phyloP scores from a whole-genome alignment of 805 yeast species.

The Myxozyma sirexii region DNA sequence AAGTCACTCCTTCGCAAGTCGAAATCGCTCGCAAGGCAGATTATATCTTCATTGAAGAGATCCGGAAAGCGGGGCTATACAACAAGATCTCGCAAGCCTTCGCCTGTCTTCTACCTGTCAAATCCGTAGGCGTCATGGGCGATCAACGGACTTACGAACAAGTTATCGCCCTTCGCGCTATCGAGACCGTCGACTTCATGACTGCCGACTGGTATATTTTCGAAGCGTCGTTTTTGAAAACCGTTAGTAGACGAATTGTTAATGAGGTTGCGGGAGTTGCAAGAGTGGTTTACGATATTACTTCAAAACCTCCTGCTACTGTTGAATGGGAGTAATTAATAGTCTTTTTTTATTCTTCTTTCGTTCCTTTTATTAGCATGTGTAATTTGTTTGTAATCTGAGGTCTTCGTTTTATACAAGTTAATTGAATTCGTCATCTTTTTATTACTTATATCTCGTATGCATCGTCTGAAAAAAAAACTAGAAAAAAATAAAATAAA shows the following conservation, averaged over 20 bases:
- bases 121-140: constrained; percentile 99
- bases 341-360: not conserved
- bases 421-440: no score
- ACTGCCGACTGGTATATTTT: constrained; percentile 99
- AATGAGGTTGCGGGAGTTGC: constrained; percentile 99
- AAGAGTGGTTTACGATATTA: constrained; percentile 96
- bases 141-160: constrained; percentile 99
- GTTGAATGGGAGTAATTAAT: constrained; percentile 91
- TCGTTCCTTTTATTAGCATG: not conserved
- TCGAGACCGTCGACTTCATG: constrained; percentile 98
- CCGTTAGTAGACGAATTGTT: constrained; percentile 91
- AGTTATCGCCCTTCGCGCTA: constrained; percentile 97
- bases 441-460: no score
- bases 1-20: constrained; percentile 90
- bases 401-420: no score
- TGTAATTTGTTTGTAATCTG: no score
- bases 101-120: constrained; percentile 95
- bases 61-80: constrained; percentile 89
- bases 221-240: constrained; percentile 88
- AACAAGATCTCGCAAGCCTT: constrained; percentile 94
- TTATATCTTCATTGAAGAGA: constrained; percentile 92
- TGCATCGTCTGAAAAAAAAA: no score
- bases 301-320: constrained; percentile 99
- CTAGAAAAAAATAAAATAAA: no score
- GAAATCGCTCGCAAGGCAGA: constrained; percentile 98